These are phyloP conservation scores for Metarhizium anisopliae DNA, from an alignment of 2,329 filamentous ascomycete species.

Conservation along the genomic window DNA sequence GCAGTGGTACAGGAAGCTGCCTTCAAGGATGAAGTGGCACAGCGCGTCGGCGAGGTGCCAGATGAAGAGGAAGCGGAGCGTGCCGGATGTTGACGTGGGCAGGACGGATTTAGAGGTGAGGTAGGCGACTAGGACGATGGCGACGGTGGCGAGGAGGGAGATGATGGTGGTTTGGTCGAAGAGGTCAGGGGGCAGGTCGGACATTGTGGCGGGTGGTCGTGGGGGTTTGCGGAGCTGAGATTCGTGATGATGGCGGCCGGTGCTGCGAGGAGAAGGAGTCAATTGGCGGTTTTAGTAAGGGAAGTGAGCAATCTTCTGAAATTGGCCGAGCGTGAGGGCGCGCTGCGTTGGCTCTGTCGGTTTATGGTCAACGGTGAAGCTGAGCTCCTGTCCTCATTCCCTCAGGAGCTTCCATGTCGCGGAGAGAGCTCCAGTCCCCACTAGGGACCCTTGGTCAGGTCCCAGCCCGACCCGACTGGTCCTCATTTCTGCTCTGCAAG, in stretches of 20 bases:
- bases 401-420: neutral
- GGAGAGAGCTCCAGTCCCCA: too few species aligned
- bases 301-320: neutral
- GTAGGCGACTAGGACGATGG: constrained; percentile 42
- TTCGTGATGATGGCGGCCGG: neutral
- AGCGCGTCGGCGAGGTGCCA: constrained; percentile 93
- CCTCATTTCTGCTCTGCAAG: too few species aligned
- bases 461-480: too few species aligned
- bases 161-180: constrained; percentile 52
- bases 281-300: neutral
- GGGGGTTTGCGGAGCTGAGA: neutral
- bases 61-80: constrained; percentile 72
- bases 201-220: neutral
- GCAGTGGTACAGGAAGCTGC: constrained; percentile 86
- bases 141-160: constrained; percentile 47
- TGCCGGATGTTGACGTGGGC: constrained; percentile 39
- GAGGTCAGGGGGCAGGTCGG: constrained; percentile 39
- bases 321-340: neutral
- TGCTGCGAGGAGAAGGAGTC: neutral
- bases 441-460: too few species aligned
- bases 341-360: neutral
- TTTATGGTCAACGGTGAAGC: too few species aligned
- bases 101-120: constrained; percentile 36
- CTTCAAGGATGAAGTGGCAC: constrained; percentile 86
- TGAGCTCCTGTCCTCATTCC: too few species aligned